Conservation (phyloP, 2,329 filamentous ascomycete species). For the Lecanicillium sp. region DNA sequence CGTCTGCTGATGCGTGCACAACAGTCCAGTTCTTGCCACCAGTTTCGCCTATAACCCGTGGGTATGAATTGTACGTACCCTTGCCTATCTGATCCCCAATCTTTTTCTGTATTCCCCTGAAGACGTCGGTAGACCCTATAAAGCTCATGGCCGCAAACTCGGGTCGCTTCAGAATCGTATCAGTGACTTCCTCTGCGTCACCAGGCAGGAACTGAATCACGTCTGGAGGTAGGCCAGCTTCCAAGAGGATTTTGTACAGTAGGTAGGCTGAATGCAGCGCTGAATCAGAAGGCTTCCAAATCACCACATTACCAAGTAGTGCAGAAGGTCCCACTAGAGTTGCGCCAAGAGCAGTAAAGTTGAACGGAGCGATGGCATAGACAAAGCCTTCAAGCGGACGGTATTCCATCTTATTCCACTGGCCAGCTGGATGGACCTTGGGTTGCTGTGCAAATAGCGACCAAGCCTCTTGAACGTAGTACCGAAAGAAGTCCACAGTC, state of each 20-base stretch:
- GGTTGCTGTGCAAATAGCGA: slow-evolving; percentile 86
- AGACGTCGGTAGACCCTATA: slow-evolving; percentile 86
- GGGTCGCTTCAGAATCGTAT: slow-evolving; percentile 64
- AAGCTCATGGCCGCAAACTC: slow-evolving; percentile 91
- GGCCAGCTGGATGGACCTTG: slow-evolving; percentile 68
- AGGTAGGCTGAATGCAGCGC: slow-evolving; percentile 89
- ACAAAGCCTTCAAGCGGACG: slow-evolving; percentile 90
- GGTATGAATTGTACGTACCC: slow-evolving; percentile 77
- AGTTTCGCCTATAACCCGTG: slow-evolving; percentile 82
- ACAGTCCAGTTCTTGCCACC: slow-evolving; percentile 93
- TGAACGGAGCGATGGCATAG: slow-evolving; percentile 90
- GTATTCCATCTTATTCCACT: slow-evolving; percentile 91
- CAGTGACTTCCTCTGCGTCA: slow-evolving; percentile 76
- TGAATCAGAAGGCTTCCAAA: slow-evolving; percentile 93
- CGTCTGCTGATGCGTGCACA: slow-evolving; percentile 67
- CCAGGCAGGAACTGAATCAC: slow-evolving; percentile 94
- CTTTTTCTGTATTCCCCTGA: slow-evolving; percentile 82
- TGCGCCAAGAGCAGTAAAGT: slow-evolving; percentile 91
- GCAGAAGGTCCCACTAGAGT: slow-evolving; percentile 80
- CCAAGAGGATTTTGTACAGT: slow-evolving; percentile 80
- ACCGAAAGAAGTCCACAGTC: slow-evolving; percentile 84
- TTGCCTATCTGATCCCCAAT: slow-evolving; percentile 77
- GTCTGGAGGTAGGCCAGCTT: slow-evolving; percentile 80
- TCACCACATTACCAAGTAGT: slow-evolving; percentile 85
- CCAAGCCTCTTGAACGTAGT: slow-evolving; percentile 90